phyloP scores from a whole-genome alignment of 805 yeast genomes.

The Kurtzmaniella cleridarum region DNA sequence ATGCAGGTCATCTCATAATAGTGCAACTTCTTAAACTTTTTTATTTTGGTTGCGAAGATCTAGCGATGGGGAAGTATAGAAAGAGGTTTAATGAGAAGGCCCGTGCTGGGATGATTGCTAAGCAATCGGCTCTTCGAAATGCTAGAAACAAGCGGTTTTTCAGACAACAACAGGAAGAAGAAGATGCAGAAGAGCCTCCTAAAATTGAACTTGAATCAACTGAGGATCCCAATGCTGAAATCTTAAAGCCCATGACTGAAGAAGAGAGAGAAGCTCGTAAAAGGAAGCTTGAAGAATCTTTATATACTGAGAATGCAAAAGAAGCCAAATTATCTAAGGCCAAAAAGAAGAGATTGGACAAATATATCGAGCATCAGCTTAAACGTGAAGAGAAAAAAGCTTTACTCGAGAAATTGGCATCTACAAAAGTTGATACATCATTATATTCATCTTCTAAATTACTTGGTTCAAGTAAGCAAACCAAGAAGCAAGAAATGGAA shows the following conservation, averaged over 20 bases:
- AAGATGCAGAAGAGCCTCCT: constrained; percentile 14
- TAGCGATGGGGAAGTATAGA: constrained; percentile 78
- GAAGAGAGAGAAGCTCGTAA: constrained; percentile 63
- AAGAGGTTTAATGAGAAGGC: constrained; percentile 82
- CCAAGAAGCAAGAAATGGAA: constrained; percentile 62
- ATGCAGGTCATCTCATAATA: not conserved
- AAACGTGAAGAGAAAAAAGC: constrained; percentile 83
- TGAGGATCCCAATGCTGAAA: constrained; percentile 53
- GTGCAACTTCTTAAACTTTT: not conserved
- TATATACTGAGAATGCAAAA: constrained; percentile 48
- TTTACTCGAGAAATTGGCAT: constrained; percentile 65
- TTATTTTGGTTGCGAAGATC: too few species aligned
- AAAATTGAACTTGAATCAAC: constrained; percentile 6
- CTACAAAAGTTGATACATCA: constrained; percentile 65
- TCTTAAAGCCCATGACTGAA: constrained; percentile 55
- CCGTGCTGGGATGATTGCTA: constrained; percentile 76
- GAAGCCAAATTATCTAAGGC: constrained; percentile 67
- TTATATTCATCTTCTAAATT: constrained; percentile 66
- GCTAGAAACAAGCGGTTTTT: constrained; percentile 68
- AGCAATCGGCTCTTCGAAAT: constrained; percentile 61
- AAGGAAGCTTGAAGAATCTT: constrained; percentile 53
- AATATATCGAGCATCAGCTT: constrained; percentile 86
- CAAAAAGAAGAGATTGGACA: constrained; percentile 77
- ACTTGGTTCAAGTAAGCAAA: constrained; percentile 69
- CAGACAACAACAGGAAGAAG: constrained; percentile 44